These are phyloP conservation scores for Pythium phragmitis DNA, from an alignment of 352 stramenopile species.

Conservation along the genomic window DNA sequence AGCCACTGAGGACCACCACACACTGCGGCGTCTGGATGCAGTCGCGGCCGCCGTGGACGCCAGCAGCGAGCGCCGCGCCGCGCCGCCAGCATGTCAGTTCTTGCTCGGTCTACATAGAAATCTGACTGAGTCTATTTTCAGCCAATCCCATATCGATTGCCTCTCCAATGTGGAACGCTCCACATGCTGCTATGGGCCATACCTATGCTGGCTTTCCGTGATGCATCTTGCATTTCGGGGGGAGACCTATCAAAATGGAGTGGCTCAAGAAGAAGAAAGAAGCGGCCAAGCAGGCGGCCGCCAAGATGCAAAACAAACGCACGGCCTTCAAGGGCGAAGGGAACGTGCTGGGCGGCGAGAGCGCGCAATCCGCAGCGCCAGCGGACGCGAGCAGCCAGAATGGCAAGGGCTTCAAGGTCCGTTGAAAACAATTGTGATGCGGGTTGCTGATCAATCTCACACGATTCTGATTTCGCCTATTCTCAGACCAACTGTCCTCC, in stretches of 20 bases:
- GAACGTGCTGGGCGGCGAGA: constrained; percentile 48
- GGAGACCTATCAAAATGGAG: constrained; percentile 15
- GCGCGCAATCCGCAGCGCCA: constrained; percentile 12
- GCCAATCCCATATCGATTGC: too few relatives aligned
- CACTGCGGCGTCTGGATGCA: too few relatives aligned
- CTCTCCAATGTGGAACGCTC: neutral
- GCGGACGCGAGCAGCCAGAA: constrained; percentile 1
- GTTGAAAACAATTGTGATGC: too few relatives aligned
- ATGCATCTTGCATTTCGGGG: neutral
- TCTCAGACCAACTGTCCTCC: too few relatives aligned
- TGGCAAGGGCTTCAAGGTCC: constrained; percentile 36
- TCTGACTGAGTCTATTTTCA: too few relatives aligned
- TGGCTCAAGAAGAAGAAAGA: constrained; percentile 88
- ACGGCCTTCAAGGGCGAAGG: constrained; percentile 59
- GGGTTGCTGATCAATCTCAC: too few relatives aligned
- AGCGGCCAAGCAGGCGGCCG: constrained; percentile 59
- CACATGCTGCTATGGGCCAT: constrained; percentile 12
- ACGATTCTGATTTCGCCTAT: too few relatives aligned
- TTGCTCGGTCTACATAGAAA: too few relatives aligned
- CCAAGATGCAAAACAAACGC: constrained; percentile 79
- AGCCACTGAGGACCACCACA: too few relatives aligned
- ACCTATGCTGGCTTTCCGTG: neutral
- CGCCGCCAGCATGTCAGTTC: too few relatives aligned
- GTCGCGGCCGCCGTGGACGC: too few relatives aligned
- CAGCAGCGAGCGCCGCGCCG: too few relatives aligned